Evolutionary conservation across 2,329 filamentous ascomycete species (phyloP).

Genomic region (Lecanicillium sp.): DNA sequence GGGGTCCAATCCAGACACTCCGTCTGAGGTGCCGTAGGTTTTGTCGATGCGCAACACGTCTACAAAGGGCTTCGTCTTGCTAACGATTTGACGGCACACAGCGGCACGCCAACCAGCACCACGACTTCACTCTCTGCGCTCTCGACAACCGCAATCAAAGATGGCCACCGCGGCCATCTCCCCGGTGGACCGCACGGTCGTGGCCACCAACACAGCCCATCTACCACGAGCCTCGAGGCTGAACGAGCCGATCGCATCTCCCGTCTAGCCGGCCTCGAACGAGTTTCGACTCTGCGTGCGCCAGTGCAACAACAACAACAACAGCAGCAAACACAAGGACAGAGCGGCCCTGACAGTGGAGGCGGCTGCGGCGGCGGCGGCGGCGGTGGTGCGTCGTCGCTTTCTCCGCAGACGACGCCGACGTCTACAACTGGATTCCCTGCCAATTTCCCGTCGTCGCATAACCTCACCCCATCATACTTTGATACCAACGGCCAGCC

Average conservation of each 20-base stretch:
- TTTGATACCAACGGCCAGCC: conserved; percentile 71
- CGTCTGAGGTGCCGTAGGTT: conserved; percentile 81
- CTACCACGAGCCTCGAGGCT: conserved; percentile 71
- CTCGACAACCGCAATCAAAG: conserved; percentile 92
- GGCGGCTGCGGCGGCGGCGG: conserved; percentile 14
- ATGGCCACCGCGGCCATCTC: conserved; percentile 80
- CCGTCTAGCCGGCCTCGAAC: conserved; percentile 83
- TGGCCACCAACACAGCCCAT: conserved; percentile 48
- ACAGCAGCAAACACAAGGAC: conserved; percentile 5
- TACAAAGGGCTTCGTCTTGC: conserved; percentile 8
- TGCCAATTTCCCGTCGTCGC: conserved; percentile 26
- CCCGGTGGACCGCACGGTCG: conserved; percentile 42
- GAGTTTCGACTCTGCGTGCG: conserved; percentile 68
- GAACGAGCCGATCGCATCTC: conserved; percentile 94
- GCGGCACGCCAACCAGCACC: conserved; percentile 86
- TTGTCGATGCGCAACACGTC: no score
- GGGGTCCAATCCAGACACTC: conserved; percentile 74
- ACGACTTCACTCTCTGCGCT: conserved; percentile 87
- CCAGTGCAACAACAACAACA: conserved; percentile 20
- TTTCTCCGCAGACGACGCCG: conserved; percentile 41
- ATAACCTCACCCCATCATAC: conserved; percentile 55
- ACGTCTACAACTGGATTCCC: conserved; percentile 39
- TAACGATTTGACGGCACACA: conserved; percentile 30
- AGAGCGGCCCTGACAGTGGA: conserved; percentile 17
- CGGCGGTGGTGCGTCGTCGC: conserved; percentile 24